Evolutionary conservation across 768 basidiomycete genomes (phyloP).

Genomic region (Lyophyllum semitale): DNA sequence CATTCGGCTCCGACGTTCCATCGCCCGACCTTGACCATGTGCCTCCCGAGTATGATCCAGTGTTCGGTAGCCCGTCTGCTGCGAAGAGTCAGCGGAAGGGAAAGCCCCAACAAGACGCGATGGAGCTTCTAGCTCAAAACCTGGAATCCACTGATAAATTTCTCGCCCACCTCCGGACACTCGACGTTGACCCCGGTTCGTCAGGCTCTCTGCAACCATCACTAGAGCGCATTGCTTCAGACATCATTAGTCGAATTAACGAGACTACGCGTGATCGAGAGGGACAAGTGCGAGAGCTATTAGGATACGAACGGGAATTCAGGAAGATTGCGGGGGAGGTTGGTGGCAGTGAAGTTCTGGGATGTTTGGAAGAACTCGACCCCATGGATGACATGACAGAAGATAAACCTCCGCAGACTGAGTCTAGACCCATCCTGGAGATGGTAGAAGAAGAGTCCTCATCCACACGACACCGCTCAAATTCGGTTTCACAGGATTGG

Average conservation of each 20-base stretch:
- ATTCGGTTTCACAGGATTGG: slow-evolving; percentile 52
- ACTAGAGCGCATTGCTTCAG: slow-evolving; percentile 72
- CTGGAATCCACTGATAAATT: slow-evolving; percentile 79
- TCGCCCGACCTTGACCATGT: slow-evolving; percentile 29
- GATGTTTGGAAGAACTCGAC: slow-evolving; percentile 65
- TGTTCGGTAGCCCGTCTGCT: slow-evolving; percentile 39
- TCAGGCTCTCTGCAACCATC: slow-evolving; percentile 39
- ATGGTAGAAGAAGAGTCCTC: slow-evolving; percentile 40
- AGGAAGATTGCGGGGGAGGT: slow-evolving; percentile 75
- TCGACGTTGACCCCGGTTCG: slow-evolving; percentile 56
- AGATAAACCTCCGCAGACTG: slow-evolving; percentile 20
- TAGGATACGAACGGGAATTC: slow-evolving; percentile 80
- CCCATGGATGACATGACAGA: slow-evolving; percentile 47
- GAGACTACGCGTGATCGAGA: slow-evolving; percentile 78
- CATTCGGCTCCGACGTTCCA: slow-evolving; percentile 26
- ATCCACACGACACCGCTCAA: slow-evolving; percentile 24
- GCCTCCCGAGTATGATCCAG: slow-evolving; percentile 43
- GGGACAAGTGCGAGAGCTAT: slow-evolving; percentile 75
- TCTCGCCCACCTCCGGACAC: slow-evolving; percentile 65
- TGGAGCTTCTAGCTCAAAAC: slow-evolving; percentile 72
- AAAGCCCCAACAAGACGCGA: slow-evolving; percentile 54
- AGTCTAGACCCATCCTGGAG: slow-evolving; percentile 26
- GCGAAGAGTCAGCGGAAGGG: slow-evolving; percentile 30
- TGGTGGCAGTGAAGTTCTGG: slow-evolving; percentile 73
- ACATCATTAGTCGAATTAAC: slow-evolving; percentile 77